Evolutionary conservation across 2,329 filamentous ascomycete genomes (phyloP).

Genomic region (Exophiala mesophila): DNA sequence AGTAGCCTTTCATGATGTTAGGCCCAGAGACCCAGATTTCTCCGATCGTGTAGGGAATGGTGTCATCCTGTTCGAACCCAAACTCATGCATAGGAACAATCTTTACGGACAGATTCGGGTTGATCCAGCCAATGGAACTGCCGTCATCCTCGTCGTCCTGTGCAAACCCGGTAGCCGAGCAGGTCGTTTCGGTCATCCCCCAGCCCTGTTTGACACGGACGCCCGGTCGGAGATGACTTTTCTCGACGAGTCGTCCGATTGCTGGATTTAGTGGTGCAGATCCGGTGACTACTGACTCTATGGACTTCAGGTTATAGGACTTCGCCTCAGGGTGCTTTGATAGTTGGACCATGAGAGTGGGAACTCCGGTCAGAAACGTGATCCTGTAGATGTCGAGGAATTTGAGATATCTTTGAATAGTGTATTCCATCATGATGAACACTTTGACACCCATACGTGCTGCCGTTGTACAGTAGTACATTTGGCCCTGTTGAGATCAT

Average conservation of each 20-base stretch:
- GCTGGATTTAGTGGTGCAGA: slow-evolving; percentile 7
- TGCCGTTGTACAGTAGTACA: slow-evolving; percentile 6
- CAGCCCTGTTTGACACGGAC: slow-evolving; percentile 18
- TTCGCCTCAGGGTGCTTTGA: slow-evolving; percentile 2
- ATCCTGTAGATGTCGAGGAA: slow-evolving; percentile 7
- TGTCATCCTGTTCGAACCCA: not conserved
- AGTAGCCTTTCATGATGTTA: slow-evolving; percentile 26
- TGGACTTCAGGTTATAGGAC: slow-evolving; percentile 4
- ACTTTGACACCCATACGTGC: slow-evolving; percentile 8
- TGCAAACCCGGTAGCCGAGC: slow-evolving; percentile 8
- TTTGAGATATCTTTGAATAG: slow-evolving; percentile 2
- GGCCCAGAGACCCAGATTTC: slow-evolving; percentile 47
- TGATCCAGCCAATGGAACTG: slow-evolving; percentile 6
- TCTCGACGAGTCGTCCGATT: slow-evolving; percentile 6
- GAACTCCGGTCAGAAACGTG: slow-evolving; percentile 6
- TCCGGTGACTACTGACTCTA: slow-evolving; percentile 6
- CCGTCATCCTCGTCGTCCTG: slow-evolving; percentile 7
- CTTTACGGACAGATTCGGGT: slow-evolving; percentile 8
- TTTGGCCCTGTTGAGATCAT: slow-evolving; percentile 4
- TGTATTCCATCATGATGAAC: slow-evolving; percentile 9
- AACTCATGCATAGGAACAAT: slow-evolving; percentile 6
- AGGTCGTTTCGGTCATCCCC: slow-evolving; percentile 25
- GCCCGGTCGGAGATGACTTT: slow-evolving; percentile 1
- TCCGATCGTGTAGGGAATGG: slow-evolving; percentile 4
- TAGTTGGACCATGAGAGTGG: slow-evolving; percentile 1